Base-by-base conservation (phyloP, 352 stramenopile genomes). In the Aphanomyces cochlioides region DNA sequence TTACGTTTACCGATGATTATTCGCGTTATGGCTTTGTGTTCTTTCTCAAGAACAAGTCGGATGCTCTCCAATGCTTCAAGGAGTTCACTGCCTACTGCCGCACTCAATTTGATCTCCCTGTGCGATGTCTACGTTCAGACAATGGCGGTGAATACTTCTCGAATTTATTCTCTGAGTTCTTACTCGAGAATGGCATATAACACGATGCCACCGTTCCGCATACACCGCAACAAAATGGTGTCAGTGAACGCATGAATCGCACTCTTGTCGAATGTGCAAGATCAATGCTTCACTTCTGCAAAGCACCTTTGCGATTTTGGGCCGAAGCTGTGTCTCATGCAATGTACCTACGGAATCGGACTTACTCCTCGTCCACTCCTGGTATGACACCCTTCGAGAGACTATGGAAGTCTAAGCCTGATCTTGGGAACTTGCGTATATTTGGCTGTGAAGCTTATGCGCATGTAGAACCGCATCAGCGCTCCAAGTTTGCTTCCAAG, bases 1-100 rank as follows among this genome's bases (percentile, higher is more conserved):
- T 53, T 53, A 53, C 45, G 45, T 53, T 53, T n/a, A 53, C 45
- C 45, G 45, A 53, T 53, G 45, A 53, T 53, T 53, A n/a, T 53
- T 53, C 45, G 45, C 45, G 45, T n/a, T 53, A 53, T 53, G 45
- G 45, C 45, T 53, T n/a, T n/a, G 45, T 53, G 13, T 53, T 53
- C 45, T 53, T 53, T n/a, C 45, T 53, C n/a, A 15, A 53, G 45
- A 15, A 53, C 45, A 53, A 53, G 45, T 53, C 45, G 13, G 45
- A 53, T 53, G 45, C 45, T n/a, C 45, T 53, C 45, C n/a, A 53
- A 19, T 53, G 45, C 45, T 53, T 53, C 45, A 53, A 53, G n/a
- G 45, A 53, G 13, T 53, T 53, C 45, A 19, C 45, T 53, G 45
- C 45, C 13, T n/a, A 53, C n/a, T 53, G 45, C 45, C 45, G n/a